Percentiles rank a stretch among this genome's conserved stretches.
Conservation (phyloP, 352 stramenopile genomes). For the Phytophthora syringae region DNA sequence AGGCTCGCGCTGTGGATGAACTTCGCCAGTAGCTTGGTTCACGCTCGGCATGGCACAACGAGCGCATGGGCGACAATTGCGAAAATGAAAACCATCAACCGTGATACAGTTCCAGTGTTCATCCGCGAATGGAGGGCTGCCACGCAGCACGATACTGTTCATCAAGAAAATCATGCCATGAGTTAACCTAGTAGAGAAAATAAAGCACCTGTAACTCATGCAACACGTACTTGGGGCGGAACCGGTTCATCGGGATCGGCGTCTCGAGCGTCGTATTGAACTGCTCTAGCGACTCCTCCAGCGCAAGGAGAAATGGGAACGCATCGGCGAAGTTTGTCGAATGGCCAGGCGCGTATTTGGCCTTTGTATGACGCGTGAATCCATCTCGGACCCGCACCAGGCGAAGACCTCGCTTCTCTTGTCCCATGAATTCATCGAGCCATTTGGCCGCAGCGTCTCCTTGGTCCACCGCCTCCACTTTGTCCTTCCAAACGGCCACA, state of each 20-base stretch:
- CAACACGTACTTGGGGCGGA: slow-evolving; percentile 79
- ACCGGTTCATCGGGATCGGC: slow-evolving; percentile 77
- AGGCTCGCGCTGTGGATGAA: slow-evolving; percentile 54
- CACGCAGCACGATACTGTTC: slow-evolving; percentile 75
- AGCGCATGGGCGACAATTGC: slow-evolving; percentile 76
- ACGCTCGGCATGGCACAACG: slow-evolving; percentile 84
- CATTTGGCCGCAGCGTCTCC: slow-evolving; percentile 64
- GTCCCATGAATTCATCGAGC: slow-evolving; percentile 62
- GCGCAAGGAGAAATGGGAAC: slow-evolving; percentile 76
- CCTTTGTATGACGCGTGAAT: slow-evolving; percentile 56
- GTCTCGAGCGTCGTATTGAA: slow-evolving; percentile 65
- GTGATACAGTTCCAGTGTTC: slow-evolving; percentile 77
- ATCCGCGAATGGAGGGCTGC: slow-evolving; percentile 69
- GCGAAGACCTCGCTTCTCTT: slow-evolving; percentile 49
- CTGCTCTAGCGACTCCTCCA: slow-evolving; percentile 62
- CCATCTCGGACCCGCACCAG: slow-evolving; percentile 68
- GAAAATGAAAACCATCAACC: slow-evolving; percentile 61
- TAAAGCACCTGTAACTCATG: neutral
- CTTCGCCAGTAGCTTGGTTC: slow-evolving; percentile 64
- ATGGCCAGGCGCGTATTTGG: slow-evolving; percentile 68
- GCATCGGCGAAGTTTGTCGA: slow-evolving; percentile 76
- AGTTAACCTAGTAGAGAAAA: neutral
- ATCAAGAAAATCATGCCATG: neutral
- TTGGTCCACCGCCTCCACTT: slow-evolving; percentile 65
- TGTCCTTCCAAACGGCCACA: slow-evolving; percentile 70